Conservation (phyloP, 257 asterid genomes). For the Solanum neorickii region DNA sequence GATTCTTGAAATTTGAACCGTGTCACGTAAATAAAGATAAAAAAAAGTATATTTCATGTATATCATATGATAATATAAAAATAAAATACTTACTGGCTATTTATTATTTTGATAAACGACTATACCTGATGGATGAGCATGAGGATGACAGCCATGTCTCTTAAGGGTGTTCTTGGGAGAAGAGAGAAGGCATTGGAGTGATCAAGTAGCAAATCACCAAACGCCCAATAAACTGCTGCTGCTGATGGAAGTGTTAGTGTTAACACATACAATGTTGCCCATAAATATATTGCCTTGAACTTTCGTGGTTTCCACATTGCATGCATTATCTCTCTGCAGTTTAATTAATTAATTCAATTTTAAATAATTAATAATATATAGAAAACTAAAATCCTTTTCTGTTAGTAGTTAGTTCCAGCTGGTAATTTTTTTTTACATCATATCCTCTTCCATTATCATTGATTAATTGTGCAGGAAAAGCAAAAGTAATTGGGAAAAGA, state of each 20-base stretch:
- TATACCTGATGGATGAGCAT: slow-evolving; percentile 46
- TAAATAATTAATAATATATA: background rate
- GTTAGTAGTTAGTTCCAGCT: background rate
- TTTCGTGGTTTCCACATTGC: slow-evolving; percentile 34
- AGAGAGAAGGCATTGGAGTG: slow-evolving; percentile 36
- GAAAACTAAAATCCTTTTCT: background rate
- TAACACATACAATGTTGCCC: slow-evolving; percentile 27
- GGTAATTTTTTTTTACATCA: background rate
- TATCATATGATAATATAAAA: no score
- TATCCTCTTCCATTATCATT: background rate
- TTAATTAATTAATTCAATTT: background rate
- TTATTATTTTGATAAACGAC: no score
- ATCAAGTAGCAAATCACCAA: slow-evolving; percentile 34
- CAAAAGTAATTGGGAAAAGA: background rate
- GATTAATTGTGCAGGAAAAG: background rate
- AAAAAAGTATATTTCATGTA: no score
- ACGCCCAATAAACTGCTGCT: slow-evolving; percentile 37
- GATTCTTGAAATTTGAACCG: background rate
- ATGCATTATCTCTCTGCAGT: background rate
- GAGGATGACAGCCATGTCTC: slow-evolving; percentile 36
- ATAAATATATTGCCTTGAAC: slow-evolving; percentile 31
- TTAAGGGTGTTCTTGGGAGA: slow-evolving; percentile 24
- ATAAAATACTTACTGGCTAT: no score
- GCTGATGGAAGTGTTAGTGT: slow-evolving; percentile 35
- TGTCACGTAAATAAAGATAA: no score